Conservation (phyloP, 2,329 filamentous ascomycete genomes). For the Ascochyta koolunga region DNA sequence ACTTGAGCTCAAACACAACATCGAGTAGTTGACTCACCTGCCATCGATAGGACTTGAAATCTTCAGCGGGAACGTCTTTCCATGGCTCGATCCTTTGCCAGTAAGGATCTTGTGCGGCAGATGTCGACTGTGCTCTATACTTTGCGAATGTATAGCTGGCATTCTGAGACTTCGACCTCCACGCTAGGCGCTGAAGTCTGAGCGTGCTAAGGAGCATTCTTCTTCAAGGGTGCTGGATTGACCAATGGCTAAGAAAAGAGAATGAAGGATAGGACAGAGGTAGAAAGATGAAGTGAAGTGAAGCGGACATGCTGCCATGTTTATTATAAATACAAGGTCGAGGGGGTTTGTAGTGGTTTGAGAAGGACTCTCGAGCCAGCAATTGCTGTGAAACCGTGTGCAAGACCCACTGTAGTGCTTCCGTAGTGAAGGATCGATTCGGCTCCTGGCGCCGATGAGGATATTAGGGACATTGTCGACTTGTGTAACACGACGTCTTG, state of each 20-base stretch:
- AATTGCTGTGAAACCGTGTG: not conserved
- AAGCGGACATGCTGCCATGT: not conserved
- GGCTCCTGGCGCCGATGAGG: not conserved
- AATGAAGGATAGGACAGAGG: too few relatives aligned
- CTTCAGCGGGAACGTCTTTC: conserved; percentile 54
- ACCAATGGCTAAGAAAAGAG: too few relatives aligned
- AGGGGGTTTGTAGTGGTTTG: conserved; percentile 1
- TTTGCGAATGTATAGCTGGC: not conserved
- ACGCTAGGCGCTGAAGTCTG: not conserved
- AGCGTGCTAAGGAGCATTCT: conserved; percentile 10
- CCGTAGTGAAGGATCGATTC: conserved; percentile 2
- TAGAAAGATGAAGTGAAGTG: not conserved
- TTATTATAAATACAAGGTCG: not conserved
- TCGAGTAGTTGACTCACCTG: conserved; percentile 52
- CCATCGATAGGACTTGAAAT: conserved; percentile 63
- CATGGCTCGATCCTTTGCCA: conserved; percentile 60
- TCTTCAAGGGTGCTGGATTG: not conserved
- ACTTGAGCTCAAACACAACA: not conserved
- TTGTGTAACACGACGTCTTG: conserved; percentile 1
- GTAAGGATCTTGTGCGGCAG: conserved; percentile 44
- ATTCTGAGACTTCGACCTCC: not conserved
- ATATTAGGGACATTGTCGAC: not conserved
- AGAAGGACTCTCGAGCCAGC: not conserved
- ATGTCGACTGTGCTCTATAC: conserved; percentile 19
- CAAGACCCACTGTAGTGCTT: not conserved